phyloP scores from a whole-genome alignment of 768 basidiomycete genomes.

The Suillus occidentalis region DNA sequence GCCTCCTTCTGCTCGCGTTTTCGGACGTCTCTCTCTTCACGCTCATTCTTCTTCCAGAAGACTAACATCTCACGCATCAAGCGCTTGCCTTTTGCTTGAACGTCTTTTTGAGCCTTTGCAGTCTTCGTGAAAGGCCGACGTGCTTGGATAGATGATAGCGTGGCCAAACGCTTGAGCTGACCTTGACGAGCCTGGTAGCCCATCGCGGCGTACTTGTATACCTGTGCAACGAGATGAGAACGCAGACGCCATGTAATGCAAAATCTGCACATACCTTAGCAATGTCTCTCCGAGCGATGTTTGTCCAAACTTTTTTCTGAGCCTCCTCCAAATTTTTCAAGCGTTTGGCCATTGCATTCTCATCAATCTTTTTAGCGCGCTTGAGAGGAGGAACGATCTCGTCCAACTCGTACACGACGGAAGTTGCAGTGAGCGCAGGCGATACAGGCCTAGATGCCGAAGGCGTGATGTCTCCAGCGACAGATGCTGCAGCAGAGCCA shows the following conservation, averaged over 20 bases:
- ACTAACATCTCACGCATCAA: slow-evolving; percentile 95
- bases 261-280: slow-evolving; percentile 57
- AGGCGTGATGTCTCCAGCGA: slow-evolving; percentile 72
- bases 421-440: slow-evolving; percentile 53
- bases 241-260: slow-evolving; percentile 1
- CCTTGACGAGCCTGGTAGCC: slow-evolving; percentile 66
- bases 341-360: slow-evolving; percentile 68
- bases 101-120: slow-evolving; percentile 77
- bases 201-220: slow-evolving; percentile 72
- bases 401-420: slow-evolving; percentile 71
- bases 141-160: slow-evolving; percentile 73
- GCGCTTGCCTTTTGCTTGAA: slow-evolving; percentile 81
- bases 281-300: slow-evolving; percentile 81
- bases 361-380: slow-evolving; percentile 77
- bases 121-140: slow-evolving; percentile 73
- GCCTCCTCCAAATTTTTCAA: slow-evolving; percentile 78
- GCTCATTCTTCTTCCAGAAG: slow-evolving; percentile 98
- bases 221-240: slow-evolving; percentile 42
- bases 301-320: slow-evolving; percentile 88
- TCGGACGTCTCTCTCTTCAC: slow-evolving; percentile 89
- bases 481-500: slow-evolving; percentile 48
- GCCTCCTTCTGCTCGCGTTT: slow-evolving; percentile 96
- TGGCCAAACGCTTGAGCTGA: slow-evolving; percentile 76
- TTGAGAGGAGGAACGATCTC: slow-evolving; percentile 69
- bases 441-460: slow-evolving; percentile 69